Conservation (phyloP, 495 filamentous ascomycete species). For the Jackrogersella minutella region DNA sequence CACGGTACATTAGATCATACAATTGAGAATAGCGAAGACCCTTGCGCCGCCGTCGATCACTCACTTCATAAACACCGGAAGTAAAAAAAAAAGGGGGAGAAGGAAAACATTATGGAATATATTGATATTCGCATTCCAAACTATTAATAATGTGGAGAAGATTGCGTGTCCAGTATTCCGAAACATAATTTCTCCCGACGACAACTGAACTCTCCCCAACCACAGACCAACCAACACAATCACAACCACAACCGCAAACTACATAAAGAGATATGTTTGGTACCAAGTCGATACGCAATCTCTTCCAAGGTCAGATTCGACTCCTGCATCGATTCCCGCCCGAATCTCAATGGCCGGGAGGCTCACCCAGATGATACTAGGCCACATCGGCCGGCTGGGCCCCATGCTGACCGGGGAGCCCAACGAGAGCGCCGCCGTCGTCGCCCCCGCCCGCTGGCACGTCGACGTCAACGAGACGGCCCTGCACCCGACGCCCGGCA, state of each 20-base stretch:
- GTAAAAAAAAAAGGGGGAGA: conserved; percentile 18
- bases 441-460: conserved; percentile 20
- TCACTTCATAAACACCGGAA: not conserved
- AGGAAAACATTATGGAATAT: not conserved
- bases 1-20: not conserved
- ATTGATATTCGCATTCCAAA: conserved; percentile 7
- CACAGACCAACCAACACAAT: no score
- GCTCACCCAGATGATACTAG: conserved; percentile 40
- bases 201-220: not conserved
- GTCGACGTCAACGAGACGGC: conserved; percentile 29
- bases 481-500: conserved; percentile 48
- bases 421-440: not conserved
- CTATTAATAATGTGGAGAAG: conserved; percentile 29
- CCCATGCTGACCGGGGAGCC: conserved; percentile 25
- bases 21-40: conserved; percentile 16
- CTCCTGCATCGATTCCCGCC: not conserved
- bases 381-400: conserved; percentile 36
- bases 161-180: conserved; percentile 30
- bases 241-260: no score
- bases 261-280: not conserved
- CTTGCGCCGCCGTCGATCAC: conserved; percentile 24
- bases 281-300: not conserved
- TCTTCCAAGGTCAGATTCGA: not conserved
- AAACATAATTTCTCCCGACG: conserved; percentile 6
- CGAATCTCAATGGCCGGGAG: conserved; percentile 29